Evolutionary conservation across 805 yeast species (phyloP).

Genomic region (Saturnispora silvae): DNA sequence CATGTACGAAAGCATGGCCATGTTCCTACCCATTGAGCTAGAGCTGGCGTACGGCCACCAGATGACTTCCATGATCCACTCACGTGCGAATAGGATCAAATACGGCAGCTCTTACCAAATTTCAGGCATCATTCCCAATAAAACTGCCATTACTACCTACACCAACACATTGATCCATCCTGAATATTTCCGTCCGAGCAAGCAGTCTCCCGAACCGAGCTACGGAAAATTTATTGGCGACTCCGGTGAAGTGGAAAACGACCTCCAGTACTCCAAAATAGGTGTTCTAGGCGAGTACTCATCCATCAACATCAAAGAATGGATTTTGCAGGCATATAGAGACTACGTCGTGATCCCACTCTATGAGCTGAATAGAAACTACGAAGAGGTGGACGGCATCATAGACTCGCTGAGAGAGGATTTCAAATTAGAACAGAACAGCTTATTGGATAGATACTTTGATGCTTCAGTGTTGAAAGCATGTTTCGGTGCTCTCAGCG

Average conservation of each 20-base stretch:
- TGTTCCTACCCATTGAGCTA: slow-evolving; percentile 12
- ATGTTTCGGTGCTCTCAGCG: slow-evolving; percentile 49
- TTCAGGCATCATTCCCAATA: not conserved
- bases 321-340: slow-evolving; percentile 37
- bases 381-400: slow-evolving; percentile 13
- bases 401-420: slow-evolving; percentile 11
- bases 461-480: slow-evolving; percentile 32
- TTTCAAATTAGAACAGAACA: not conserved
- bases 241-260: not conserved
- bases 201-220: not conserved
- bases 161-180: slow-evolving; percentile 12
- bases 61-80: slow-evolving; percentile 3
- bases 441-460: slow-evolving; percentile 6
- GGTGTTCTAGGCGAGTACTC: slow-evolving; percentile 13
- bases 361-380: slow-evolving; percentile 31
- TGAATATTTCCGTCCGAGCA: slow-evolving; percentile 3
- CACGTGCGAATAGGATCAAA: slow-evolving; percentile 9
- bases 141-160: slow-evolving; percentile 5
- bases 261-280: not conserved
- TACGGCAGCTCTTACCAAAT: slow-evolving; percentile 3
- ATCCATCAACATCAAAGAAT: slow-evolving; percentile 27
- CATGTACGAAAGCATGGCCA: slow-evolving; percentile 8
- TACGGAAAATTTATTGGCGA: not conserved
- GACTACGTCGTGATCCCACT: slow-evolving; percentile 44
- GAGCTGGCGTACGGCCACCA: slow-evolving; percentile 11